Base-by-base conservation (phyloP, 257 asterid genomes). In the Mitragyna speciosa region DNA sequence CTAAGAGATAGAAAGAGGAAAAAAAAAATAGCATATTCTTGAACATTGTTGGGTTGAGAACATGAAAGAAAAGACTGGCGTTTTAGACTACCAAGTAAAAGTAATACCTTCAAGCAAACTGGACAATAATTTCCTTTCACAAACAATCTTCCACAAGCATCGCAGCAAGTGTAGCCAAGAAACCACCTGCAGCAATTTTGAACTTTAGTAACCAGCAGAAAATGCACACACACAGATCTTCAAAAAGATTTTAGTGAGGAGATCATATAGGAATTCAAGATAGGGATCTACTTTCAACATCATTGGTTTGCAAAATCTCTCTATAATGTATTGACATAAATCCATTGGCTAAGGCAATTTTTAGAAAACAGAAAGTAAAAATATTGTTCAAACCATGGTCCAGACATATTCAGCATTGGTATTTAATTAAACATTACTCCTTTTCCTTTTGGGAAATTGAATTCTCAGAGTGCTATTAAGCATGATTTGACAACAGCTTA, bases 61-160 rank as follows among this genome's bases (percentile, higher is more conserved):
- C 72, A 48, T 56, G 17, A 71, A 72, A 16, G 6, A 12, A 14
- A 73, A 20, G 69, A 79, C 73, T 72, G 26, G 48, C 51, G 26
- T 28, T 12, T 36, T 16, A 56, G 30, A 45, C 52, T 49, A 14
- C 4, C 72, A 81, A 16, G 31, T 16, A 30, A 58, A 31, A 45
- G 4, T 10, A 79, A 68, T 87, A 94, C 99, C 98, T 90, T 96
- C 85, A 96, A 88, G 87, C 99, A 96, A 84, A 96, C 98, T 45
- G 97, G 98, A 84, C 99, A 94, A 75, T 94, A 96, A 81, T 96
- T 94, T 82, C 97, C 98, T 86, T 94, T 96, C 83, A 89, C 88
- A 82, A 96, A 96, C 84, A 96, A 89, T 88, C 98, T 94, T 82
- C 99, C 99, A 72, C 99, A 96, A 82, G 99, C 99, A 90, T 96